Base-by-base conservation (phyloP, 139 green algal genomes). In the Micractinium conductrix region DNA sequence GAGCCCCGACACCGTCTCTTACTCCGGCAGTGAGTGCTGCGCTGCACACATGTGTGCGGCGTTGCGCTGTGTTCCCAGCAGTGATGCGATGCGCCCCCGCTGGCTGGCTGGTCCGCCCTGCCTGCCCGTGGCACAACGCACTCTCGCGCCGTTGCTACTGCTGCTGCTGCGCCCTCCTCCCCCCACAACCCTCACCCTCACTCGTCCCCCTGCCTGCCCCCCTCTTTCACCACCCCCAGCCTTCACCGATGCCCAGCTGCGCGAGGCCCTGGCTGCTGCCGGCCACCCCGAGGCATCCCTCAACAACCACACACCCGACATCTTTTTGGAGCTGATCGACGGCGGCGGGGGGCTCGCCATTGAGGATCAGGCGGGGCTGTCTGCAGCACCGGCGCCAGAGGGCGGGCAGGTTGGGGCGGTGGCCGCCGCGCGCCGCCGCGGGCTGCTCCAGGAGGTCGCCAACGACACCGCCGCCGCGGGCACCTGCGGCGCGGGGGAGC, bases 291-390 rank as follows among this genome's bases (percentile, higher is more conserved):
- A 70, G 30, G 63, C 63, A 9, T 70, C n/a, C 63, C 63, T 70
- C n/a, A 38, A n/a, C 63, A 40, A 70, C 63, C 63, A 70, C 63
- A 70, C 63, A 30, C 63, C 63, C 63, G n/a, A 70, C 63, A 30
- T 70, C 8, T 70, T 70, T n/a, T n/a, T 70, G 2, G 63, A 70
- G n/a, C 38, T 70, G 30, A 70, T 70, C n/a, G 63, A 70, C 63
- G 26, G 21, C 2, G 63, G 63, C 4, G 63, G 63, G 3, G n/a
- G n/a, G n/a, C n/a, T n/a, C n/a, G n/a, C 40, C 5, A 70, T n/a
- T 12, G 30, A 70, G 8, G 63, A 70, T 2, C 7, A 70, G 14
- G 21, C 40, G 6, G 63, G 38, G 63, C 30, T 40, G n/a, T 30
- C 63, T 1, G n/a, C 10, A 3, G 63, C 63, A n/a, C 63, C 63